phyloP scores from a whole-genome alignment of 805 yeast species.

The Saccharomycopsis capsularis region DNA sequence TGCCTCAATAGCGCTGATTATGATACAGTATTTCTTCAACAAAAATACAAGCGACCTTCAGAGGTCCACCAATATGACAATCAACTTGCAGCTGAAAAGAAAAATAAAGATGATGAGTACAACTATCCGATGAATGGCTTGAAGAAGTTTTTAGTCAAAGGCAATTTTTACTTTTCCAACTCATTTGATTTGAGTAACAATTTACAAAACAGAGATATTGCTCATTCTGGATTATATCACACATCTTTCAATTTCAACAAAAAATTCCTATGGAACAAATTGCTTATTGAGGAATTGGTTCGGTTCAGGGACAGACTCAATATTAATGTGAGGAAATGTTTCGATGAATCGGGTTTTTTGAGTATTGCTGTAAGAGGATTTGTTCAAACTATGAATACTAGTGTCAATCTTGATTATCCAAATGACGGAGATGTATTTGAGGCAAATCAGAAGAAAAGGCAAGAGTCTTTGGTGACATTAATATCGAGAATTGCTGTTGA shows the following conservation, averaged over 20 bases:
- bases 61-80: slow-evolving; percentile 17
- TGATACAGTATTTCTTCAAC: slow-evolving; percentile 34
- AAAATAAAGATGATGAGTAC: slow-evolving; percentile 28
- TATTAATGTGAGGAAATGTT: slow-evolving; percentile 42
- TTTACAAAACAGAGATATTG: slow-evolving; percentile 65
- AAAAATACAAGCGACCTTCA: slow-evolving; percentile 15
- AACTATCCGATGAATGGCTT: slow-evolving; percentile 80
- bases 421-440: not conserved
- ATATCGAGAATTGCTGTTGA: slow-evolving; percentile 88
- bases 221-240: slow-evolving; percentile 14
- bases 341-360: slow-evolving; percentile 66
- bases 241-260: slow-evolving; percentile 49
- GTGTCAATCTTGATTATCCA: slow-evolving; percentile 14
- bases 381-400: slow-evolving; percentile 57
- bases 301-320: slow-evolving; percentile 65
- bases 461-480: slow-evolving; percentile 49
- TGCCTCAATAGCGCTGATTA: slow-evolving; percentile 53
- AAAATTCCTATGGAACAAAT: slow-evolving; percentile 87
- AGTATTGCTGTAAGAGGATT: slow-evolving; percentile 88
- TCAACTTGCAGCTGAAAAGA: slow-evolving; percentile 20
- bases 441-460: slow-evolving; percentile 22
- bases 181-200: slow-evolving; percentile 83
- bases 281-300: slow-evolving; percentile 72
- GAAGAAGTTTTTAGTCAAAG: slow-evolving; percentile 67
- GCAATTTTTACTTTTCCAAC: slow-evolving; percentile 83